phyloP scores from a whole-genome alignment of 2,329 filamentous ascomycete species.

The Diaporthe destruens region DNA sequence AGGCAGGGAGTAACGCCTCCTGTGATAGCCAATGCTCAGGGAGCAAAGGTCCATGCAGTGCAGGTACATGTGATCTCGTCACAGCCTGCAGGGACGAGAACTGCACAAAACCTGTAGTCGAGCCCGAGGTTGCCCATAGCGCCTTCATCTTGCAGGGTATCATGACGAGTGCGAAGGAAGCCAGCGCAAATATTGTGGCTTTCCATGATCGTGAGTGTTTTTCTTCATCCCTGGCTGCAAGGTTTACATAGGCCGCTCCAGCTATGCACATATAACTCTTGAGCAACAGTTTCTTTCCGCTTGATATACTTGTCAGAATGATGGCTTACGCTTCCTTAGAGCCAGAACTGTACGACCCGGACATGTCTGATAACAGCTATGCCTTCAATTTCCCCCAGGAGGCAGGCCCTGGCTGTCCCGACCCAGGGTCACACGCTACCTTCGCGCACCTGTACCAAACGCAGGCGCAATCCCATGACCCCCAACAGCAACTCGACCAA shows the following conservation, averaged over 20 bases:
- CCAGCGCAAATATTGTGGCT: neutral
- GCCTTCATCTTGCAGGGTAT: conserved; percentile 41
- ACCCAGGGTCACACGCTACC: conserved; percentile 14
- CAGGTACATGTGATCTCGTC: conserved; percentile 45
- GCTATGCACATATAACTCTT: neutral
- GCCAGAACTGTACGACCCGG: conserved; percentile 33
- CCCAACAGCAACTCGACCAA: conserved; percentile 21
- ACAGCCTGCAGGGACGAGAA: conserved; percentile 45
- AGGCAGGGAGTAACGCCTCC: conserved; percentile 28
- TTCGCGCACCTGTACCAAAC: conserved; percentile 25
- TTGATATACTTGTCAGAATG: neutral
- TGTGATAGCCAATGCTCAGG: conserved; percentile 40
- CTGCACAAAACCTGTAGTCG: conserved; percentile 44
- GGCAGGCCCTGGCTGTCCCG: conserved; percentile 20
- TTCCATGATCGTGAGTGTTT: conserved; percentile 16
- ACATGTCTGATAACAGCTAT: conserved; percentile 26
- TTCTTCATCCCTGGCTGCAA: neutral
- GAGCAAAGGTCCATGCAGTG: conserved; percentile 38
- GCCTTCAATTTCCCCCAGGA: conserved; percentile 4
- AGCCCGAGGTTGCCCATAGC: conserved; percentile 46
- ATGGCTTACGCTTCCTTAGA: conserved; percentile 7
- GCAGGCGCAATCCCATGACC: conserved; percentile 13
- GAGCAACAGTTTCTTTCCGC: neutral
- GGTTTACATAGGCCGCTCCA: neutral
- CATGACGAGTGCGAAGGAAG: conserved; percentile 41